A percentile compares a stretch with the other conserved stretches of the same genome.
Conservation (phyloP, 148 eudicot species). For the Tetragonia tetragonoides region DNA sequence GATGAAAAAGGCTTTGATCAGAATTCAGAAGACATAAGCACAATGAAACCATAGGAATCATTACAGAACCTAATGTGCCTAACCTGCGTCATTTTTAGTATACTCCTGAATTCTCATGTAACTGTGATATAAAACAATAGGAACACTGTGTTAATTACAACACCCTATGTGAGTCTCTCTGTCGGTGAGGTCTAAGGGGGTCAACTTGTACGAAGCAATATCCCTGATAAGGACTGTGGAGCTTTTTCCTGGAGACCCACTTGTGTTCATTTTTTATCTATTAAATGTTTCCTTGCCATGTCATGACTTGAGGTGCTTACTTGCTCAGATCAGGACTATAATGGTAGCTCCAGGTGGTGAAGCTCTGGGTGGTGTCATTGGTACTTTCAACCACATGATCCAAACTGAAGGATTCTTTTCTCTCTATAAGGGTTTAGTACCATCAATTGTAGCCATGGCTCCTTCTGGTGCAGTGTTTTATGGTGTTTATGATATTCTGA, state of each 20-base stretch:
- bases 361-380: constrained; percentile 86
- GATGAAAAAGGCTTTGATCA: background rate
- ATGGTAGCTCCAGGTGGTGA: constrained; percentile 99
- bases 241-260: background rate
- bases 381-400: constrained; percentile 77
- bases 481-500: constrained; percentile 91
- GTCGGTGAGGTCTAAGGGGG: background rate
- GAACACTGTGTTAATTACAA: background rate
- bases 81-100: background rate
- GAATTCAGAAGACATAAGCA: background rate
- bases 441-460: constrained; percentile 91
- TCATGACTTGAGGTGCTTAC: constrained; percentile 11
- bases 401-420: constrained; percentile 92
- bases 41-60: background rate
- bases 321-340: constrained; percentile 75
- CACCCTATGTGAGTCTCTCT: background rate
- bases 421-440: constrained; percentile 87
- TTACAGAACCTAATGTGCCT: background rate
- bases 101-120: background rate
- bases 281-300: background rate
- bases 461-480: constrained; percentile 97
- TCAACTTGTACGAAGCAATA: background rate
- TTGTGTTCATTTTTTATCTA: background rate
- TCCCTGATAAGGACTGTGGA: background rate
- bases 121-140: background rate